Base-by-base conservation (phyloP, 1,284 basidiomycete species). In the Hemileia vastatrix region DNA sequence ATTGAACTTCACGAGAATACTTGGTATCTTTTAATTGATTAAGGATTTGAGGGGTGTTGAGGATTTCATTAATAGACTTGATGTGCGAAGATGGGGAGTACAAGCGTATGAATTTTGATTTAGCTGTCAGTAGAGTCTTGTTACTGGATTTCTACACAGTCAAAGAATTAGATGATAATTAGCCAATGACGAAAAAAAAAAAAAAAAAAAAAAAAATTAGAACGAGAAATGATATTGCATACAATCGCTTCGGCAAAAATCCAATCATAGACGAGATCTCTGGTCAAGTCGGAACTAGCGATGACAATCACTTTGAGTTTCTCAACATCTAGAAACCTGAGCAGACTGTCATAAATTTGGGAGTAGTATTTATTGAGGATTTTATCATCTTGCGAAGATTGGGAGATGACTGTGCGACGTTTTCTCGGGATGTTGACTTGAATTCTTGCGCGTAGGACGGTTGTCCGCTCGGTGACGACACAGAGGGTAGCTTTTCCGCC, bases 401-500 rank as follows among this genome's bases (percentile, higher is more conserved):
- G 18, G n/a, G 43, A 51, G 13, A 52, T 53, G 6, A 53, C 31
- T n/a, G n/a, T n/a, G 54, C 50, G 54, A 4, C 91, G 84, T 77
- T 98, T 98, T 62, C 95, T 83, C 4, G 95, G 94, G 62, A 98
- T 86, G 1, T 88, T 80, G 0, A 92, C 84, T 31, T 92, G 89
- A 66, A 99, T 86, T 6, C 95, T 84, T 75, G 97, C 91, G 6
- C 90, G 79, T 44, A 98, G 86, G 24, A 95, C 81, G 0, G 95
- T 99, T 86, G 97, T 96, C 77, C 97, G 91, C 70, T 96, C 86
- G 0, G 91, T 95, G 21, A 99, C 80, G 23, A 99, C 79, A 76
- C 94, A 98, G 71, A 98, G 88, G 1, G 88, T 87, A 0, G 95
- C 95, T 2, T 84, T 86, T 15, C 94, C 65, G 64, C 69, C 86